phyloP scores from a whole-genome alignment of 352 stramenopile species.

The Lagenidium giganteum region DNA sequence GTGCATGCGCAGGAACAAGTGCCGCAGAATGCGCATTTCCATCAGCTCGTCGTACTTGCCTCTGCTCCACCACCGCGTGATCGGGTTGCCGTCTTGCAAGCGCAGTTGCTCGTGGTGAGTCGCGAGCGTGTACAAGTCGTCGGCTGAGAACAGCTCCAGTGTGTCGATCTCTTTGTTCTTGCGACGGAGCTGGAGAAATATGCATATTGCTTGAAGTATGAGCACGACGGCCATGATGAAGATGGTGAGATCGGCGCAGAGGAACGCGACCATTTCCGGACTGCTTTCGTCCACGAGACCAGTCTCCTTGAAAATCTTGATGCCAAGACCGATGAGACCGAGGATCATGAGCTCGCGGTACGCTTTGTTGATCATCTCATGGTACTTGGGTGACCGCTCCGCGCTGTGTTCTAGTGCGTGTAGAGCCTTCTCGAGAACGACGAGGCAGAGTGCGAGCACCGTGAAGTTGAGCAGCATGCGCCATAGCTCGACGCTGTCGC shows the following conservation, averaged over 20 bases:
- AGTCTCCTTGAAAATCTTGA: slow-evolving; percentile 17
- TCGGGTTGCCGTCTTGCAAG: background rate
- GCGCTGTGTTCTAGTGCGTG: slow-evolving; percentile 15
- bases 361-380: slow-evolving; percentile 23
- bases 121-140: slow-evolving; percentile 8
- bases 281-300: slow-evolving; percentile 3
- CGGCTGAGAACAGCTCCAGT: slow-evolving; percentile 11
- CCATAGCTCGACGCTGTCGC: slow-evolving; percentile 48
- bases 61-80: background rate
- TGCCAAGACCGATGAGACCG: slow-evolving; percentile 15
- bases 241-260: slow-evolving; percentile 24
- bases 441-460: slow-evolving; percentile 28
- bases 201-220: slow-evolving; percentile 21
- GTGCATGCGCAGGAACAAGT: slow-evolving; percentile 14
- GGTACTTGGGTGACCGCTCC: slow-evolving; percentile 24
- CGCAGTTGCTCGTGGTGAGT: background rate
- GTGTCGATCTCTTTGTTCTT: slow-evolving; percentile 19
- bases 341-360: slow-evolving; percentile 29
- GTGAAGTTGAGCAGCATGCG: slow-evolving; percentile 38
- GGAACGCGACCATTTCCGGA: slow-evolving; percentile 19
- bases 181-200: slow-evolving; percentile 14
- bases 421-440: slow-evolving; percentile 16
- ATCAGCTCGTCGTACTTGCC: slow-evolving; percentile 4
- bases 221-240: slow-evolving; percentile 22
- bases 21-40: slow-evolving; percentile 9